Evolutionary conservation across 305 asterid species (phyloP).

Genomic region (Euphrasia arctica): DNA sequence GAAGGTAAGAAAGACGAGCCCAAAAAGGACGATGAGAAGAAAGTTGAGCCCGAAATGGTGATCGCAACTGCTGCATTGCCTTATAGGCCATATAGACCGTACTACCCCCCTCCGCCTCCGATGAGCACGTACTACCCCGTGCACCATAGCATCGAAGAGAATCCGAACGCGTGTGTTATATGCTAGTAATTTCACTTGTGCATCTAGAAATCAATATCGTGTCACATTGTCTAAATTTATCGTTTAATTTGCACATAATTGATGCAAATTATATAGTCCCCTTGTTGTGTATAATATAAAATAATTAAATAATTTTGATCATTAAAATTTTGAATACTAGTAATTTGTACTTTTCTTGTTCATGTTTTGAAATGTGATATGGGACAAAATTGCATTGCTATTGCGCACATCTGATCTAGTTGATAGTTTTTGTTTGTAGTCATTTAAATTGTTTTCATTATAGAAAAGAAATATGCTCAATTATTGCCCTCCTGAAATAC

Average conservation of each 20-base stretch:
- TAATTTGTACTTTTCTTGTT: neutral
- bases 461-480: neutral
- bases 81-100: conserved; percentile 44
- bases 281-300: neutral
- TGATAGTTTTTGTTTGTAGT: neutral
- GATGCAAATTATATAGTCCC: neutral
- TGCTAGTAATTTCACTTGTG: neutral
- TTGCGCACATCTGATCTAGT: neutral
- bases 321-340: neutral
- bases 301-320: too few relatives aligned
- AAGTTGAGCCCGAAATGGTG: conserved; percentile 32
- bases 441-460: neutral
- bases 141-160: conserved; percentile 75
- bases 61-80: conserved; percentile 39
- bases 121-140: conserved; percentile 46
- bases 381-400: too few relatives aligned
- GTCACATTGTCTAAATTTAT: neutral
- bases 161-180: conserved; percentile 74
- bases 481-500: neutral
- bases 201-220: too few relatives aligned
- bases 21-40: conserved; percentile 40
- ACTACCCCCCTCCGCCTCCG: conserved; percentile 50
- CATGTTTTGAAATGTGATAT: too few relatives aligned
- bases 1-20: conserved; percentile 36
- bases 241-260: neutral